A percentile compares a stretch with the other conserved stretches of the same genome.
These are phyloP conservation scores for Melaleuca alternifolia DNA, from an alignment of 345 rosid genomes.

Conservation along the genomic window DNA sequence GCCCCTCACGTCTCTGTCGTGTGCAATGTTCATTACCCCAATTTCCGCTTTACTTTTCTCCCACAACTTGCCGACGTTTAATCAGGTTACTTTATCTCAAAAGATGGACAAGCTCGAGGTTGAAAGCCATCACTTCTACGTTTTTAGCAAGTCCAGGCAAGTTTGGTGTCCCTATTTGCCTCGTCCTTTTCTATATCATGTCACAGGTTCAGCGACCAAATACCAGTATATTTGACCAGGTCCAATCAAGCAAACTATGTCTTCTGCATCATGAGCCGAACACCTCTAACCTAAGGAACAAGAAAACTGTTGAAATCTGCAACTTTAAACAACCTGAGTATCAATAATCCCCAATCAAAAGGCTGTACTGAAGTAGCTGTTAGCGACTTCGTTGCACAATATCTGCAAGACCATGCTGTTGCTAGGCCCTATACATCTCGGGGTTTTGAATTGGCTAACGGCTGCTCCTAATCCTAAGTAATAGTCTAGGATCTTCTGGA, in stretches of 20 bases:
- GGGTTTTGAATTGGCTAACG: slow-evolving; percentile 82
- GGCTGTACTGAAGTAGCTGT: slow-evolving; percentile 56
- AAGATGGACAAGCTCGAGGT: neutral
- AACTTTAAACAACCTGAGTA: neutral
- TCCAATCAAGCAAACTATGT: neutral
- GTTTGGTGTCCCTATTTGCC: neutral
- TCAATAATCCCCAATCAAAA: neutral
- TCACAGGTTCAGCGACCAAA: neutral
- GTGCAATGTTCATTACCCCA: neutral
- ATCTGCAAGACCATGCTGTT: slow-evolving; percentile 57
- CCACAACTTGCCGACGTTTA: neutral
- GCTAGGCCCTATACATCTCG: slow-evolving; percentile 52
- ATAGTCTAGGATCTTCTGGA: slow-evolving; percentile 63
- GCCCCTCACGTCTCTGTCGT: neutral
- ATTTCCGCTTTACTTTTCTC: neutral
- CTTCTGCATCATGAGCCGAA: neutral
- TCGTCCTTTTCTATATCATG: neutral
- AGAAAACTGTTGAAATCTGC: neutral
- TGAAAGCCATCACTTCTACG: neutral
- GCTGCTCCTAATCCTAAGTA: slow-evolving; percentile 63
- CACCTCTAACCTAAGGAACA: neutral
- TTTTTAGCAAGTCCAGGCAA: neutral
- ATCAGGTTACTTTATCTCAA: neutral
- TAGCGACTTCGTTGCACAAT: slow-evolving; percentile 38
- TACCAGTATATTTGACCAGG: neutral